Conservation (phyloP, 2,329 filamentous ascomycete genomes). For the Arthrobotrys pseudoclavata region DNA sequence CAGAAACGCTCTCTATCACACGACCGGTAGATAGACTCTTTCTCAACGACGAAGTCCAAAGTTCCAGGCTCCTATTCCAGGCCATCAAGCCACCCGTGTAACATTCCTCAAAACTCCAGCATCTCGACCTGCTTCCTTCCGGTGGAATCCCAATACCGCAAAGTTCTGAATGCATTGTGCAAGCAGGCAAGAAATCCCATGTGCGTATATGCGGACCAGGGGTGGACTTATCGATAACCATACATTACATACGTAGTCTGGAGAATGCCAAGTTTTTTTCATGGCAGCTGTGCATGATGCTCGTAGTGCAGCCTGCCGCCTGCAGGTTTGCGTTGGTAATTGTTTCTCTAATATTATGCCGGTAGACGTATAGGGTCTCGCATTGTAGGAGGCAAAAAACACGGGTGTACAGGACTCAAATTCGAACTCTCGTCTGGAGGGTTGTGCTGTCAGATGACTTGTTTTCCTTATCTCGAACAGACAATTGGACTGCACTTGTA, state of each 20-base stretch:
- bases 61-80: not conserved
- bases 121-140: constrained; percentile 4
- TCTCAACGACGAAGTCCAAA: not conserved
- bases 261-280: constrained; percentile 14
- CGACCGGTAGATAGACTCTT: not conserved
- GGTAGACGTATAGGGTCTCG: constrained; percentile 29
- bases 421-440: not conserved
- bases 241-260: not conserved
- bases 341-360: constrained; percentile 44
- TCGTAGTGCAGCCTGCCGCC: constrained; percentile 26
- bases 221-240: constrained; percentile 43
- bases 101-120: constrained; percentile 13
- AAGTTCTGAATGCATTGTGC: constrained; percentile 10
- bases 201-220: constrained; percentile 35
- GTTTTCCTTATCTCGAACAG: constrained; percentile 31
- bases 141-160: constrained; percentile 13
- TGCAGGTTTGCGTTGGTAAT: constrained; percentile 55
- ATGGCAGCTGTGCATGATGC: constrained; percentile 33
- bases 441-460: constrained; percentile 36
- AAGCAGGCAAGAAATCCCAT: constrained; percentile 15
- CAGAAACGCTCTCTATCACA: too few species aligned
- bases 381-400: constrained; percentile 11
- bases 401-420: constrained; percentile 1
- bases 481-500: constrained; percentile 7
- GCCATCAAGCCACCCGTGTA: constrained; percentile 22